phyloP scores from a whole-genome alignment of 192 early-diverging fungal genomes.

The Rhizoclosmatium sp. region DNA sequence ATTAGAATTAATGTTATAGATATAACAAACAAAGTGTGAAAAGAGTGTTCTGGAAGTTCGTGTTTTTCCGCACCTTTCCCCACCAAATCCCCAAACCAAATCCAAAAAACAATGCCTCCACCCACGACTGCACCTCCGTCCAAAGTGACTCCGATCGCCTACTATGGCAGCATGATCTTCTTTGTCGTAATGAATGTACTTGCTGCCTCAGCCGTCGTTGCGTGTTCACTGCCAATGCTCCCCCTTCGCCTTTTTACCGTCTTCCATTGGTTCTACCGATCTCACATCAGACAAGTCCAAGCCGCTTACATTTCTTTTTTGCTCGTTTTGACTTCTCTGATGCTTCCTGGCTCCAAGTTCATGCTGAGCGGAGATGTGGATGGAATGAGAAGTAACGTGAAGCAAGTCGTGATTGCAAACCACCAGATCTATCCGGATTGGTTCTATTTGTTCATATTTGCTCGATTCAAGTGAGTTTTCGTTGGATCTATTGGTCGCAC shows the following conservation, averaged over 20 bases:
- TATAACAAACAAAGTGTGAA: too few relatives aligned
- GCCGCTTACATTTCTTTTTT: slow-evolving; percentile 46
- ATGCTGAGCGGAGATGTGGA: slow-evolving; percentile 55
- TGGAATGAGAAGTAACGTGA: slow-evolving; percentile 20
- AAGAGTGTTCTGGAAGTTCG: too few relatives aligned
- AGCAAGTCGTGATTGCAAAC: slow-evolving; percentile 54
- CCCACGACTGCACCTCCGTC: neutral
- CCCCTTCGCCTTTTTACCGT: slow-evolving; percentile 36
- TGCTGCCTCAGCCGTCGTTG: neutral
- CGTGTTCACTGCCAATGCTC: neutral
- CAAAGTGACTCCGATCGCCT: neutral
- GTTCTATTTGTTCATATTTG: slow-evolving; percentile 69
- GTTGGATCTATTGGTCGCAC: neutral
- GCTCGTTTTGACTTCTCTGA: slow-evolving; percentile 43
- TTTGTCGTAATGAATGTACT: too few relatives aligned
- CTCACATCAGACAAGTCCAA: slow-evolving; percentile 51
- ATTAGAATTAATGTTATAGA: too few relatives aligned
- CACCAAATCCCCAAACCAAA: too few relatives aligned
- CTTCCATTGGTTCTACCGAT: slow-evolving; percentile 39
- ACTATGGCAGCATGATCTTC: too few relatives aligned
- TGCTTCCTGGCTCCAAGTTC: slow-evolving; percentile 43
- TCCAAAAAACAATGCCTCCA: too few relatives aligned
- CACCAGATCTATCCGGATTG: slow-evolving; percentile 57
- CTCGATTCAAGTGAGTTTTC: slow-evolving; percentile 40
- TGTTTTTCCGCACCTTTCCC: too few relatives aligned